A percentile compares a stretch with the other conserved stretches of the same genome.
Evolutionary conservation across 495 filamentous ascomycete genomes (phyloP).

Genomic region (Penicillium soppii): DNA sequence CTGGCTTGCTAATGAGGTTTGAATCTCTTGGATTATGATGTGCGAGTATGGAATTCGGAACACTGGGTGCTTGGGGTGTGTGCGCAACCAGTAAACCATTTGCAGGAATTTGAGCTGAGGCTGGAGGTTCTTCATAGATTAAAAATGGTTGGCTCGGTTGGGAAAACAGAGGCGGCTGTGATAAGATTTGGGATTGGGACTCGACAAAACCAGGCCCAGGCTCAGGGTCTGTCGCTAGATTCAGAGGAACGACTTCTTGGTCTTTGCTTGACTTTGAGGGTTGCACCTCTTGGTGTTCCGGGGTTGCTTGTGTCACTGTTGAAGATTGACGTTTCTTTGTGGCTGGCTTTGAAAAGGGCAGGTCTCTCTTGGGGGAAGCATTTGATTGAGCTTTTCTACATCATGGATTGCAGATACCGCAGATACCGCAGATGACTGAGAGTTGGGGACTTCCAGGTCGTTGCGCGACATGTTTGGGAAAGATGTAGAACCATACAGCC

Average conservation of each 20-base stretch:
- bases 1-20: neutral
- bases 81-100: neutral
- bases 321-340: slow-evolving; percentile 14
- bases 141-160: neutral
- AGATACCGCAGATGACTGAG: slow-evolving; percentile 19
- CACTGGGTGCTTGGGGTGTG: neutral
- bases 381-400: slow-evolving; percentile 29
- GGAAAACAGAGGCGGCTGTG: neutral
- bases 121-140: neutral
- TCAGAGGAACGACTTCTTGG: neutral
- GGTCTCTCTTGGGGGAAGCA: slow-evolving; percentile 47
- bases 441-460: neutral
- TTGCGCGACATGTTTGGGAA: neutral
- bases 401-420: slow-evolving; percentile 21
- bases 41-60: neutral
- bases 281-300: neutral
- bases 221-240: neutral
- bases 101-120: neutral
- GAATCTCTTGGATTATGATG: neutral
- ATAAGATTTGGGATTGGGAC: neutral
- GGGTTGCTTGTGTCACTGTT: neutral
- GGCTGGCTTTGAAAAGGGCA: slow-evolving; percentile 39
- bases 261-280: neutral
- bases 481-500: neutral
- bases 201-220: neutral